Evolutionary conservation across 345 rosid genomes (phyloP), one percentile per base, ranked within the genome.

Genomic region (Rhizophora apiculata): DNA sequence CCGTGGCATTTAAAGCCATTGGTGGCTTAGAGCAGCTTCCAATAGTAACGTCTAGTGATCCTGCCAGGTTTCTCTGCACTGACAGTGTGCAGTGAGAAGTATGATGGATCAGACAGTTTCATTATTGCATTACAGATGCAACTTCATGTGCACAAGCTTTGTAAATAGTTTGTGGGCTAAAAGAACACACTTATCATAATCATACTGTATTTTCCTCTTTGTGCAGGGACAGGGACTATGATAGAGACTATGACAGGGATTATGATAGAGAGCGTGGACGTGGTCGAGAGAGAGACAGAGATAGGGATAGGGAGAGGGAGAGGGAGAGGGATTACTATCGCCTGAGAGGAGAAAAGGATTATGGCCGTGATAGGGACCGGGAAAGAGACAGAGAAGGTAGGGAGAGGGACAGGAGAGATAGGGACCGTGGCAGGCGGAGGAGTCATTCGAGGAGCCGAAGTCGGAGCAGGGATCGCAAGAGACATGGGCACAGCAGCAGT

Each of bases 61-160:
- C 91, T 81, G 76, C 84, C 97, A 91, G 98, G 98, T 94, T 85
- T 91, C 86, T 88, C 97, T 91, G 96, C 72, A 91, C 89, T 89
- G 97, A 67, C 95, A 94, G 94, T 88, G 97, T 91, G 86, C 97
- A 87, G 95, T 43, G 93, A 94, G 93, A 91, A 94, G 97, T 94
- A 85, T 91, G 90, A 91, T 83, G 93, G 95, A 89, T 94, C 91
- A 64, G 18, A 94, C 96, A 91, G 55, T 68, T 68, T 69, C 52
- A 18, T 52, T 55, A 7, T 36, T 51, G 11, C 27, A 51, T 52
- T 62, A 34, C 37, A 24, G 54, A 4, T 32, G 7, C 36, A 27
- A 37, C 54, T 68, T 58, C 2, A 4, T 24, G 27, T 20, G 51
- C 37, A 15, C 52, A 13, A 68, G 6, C 0, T 32, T 13, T 43